Percentiles rank a stretch among this genome's conserved stretches.
Evolutionary conservation across 768 basidiomycete genomes (phyloP).

Genomic region (Clitopilus passeckerianus): DNA sequence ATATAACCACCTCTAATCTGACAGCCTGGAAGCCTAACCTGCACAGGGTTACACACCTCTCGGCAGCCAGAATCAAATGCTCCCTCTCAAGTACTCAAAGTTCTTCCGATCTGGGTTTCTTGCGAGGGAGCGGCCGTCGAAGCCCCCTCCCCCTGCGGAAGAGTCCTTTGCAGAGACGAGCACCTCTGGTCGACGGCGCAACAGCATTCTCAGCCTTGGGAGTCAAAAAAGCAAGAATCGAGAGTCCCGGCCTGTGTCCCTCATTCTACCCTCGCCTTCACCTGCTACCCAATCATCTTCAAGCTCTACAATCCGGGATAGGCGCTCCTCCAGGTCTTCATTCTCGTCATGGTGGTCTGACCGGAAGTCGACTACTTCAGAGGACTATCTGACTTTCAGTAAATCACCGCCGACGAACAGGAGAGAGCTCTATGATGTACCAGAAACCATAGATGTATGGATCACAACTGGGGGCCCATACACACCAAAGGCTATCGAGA

Average conservation of each 20-base stretch:
- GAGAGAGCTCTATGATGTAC: constrained; percentile 7
- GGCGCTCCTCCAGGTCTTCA: constrained; percentile 27
- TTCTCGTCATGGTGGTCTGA: constrained; percentile 31
- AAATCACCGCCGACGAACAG: constrained; percentile 12
- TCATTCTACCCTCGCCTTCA: constrained; percentile 16
- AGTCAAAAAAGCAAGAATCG: constrained; percentile 8
- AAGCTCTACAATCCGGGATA: constrained; percentile 10
- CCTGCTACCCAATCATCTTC: constrained; percentile 4
- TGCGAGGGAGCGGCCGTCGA: constrained; percentile 18
- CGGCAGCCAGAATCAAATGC: constrained; percentile 12
- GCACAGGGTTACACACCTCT: constrained; percentile 3
- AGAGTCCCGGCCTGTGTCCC: constrained; percentile 22
- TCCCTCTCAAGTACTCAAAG: constrained; percentile 33
- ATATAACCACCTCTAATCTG: constrained; percentile 1
- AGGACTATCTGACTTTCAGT: constrained; percentile 18
- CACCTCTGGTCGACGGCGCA: constrained; percentile 8
- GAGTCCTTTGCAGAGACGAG: constrained; percentile 3
- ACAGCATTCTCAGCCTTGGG: constrained; percentile 9
- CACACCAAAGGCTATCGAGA: constrained; percentile 18
- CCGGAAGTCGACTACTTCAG: constrained; percentile 18
- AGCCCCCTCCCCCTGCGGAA: not conserved
- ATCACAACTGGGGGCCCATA: constrained; percentile 26
- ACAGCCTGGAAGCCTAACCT: not conserved
- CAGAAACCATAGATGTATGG: constrained; percentile 23
- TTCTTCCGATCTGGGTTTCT: constrained; percentile 45